Conservation (phyloP, 2,329 filamentous ascomycete genomes). For the Microdochium nivale region DNA sequence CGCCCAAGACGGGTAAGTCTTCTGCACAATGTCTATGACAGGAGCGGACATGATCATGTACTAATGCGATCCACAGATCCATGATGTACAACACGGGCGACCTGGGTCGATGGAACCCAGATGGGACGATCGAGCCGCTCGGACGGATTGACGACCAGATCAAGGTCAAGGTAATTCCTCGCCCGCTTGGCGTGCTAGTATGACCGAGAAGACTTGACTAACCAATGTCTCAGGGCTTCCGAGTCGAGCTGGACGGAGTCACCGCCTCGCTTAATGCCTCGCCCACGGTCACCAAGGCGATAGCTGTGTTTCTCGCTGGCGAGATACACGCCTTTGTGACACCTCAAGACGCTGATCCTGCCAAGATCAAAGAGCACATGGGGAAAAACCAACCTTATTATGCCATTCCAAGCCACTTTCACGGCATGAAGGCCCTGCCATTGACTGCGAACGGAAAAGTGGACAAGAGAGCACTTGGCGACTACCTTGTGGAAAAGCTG, state of each 20-base stretch:
- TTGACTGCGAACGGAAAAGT: slow-evolving; percentile 48
- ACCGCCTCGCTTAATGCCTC: slow-evolving; percentile 38
- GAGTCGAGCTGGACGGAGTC: slow-evolving; percentile 52
- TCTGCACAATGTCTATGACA: neutral
- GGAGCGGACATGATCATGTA: neutral
- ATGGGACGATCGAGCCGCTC: slow-evolving; percentile 45
- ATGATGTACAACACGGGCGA: slow-evolving; percentile 55
- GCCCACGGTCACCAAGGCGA: slow-evolving; percentile 36
- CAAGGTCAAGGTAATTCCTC: slow-evolving; percentile 41
- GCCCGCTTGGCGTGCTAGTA: neutral
- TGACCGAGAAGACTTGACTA: neutral
- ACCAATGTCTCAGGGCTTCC: slow-evolving; percentile 35
- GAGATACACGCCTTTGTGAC: slow-evolving; percentile 33
- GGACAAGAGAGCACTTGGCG: slow-evolving; percentile 36
- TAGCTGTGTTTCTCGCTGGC: slow-evolving; percentile 35
- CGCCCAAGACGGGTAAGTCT: slow-evolving; percentile 36
- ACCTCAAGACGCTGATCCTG: slow-evolving; percentile 19
- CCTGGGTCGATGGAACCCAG: slow-evolving; percentile 42
- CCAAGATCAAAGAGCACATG: slow-evolving; percentile 28
- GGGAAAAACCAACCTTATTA: slow-evolving; percentile 43
- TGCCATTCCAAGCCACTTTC: slow-evolving; percentile 38
- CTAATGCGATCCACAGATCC: slow-evolving; percentile 16
- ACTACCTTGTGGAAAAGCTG: neutral
- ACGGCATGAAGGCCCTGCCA: slow-evolving; percentile 33
- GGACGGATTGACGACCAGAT: slow-evolving; percentile 54